Evolutionary conservation across 352 stramenopile species (phyloP), one percentile per base, ranked within the genome.

Genomic region (Phytophthora podocarpi): DNA sequence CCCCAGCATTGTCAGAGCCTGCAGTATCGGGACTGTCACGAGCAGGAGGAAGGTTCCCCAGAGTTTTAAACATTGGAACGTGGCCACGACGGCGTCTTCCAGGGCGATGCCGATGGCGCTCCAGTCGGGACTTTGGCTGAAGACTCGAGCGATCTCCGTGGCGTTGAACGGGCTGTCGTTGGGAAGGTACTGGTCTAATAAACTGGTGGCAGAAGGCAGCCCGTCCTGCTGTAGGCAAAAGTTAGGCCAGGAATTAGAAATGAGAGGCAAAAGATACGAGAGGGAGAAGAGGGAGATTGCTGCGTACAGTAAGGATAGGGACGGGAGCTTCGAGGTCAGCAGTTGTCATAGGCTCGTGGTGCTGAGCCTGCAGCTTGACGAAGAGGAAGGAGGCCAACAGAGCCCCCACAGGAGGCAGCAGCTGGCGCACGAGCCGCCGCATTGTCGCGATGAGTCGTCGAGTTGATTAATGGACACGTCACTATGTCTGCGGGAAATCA

Each of bases 31-130:
- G 2, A 91, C 71, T 4, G 64, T 27, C 4, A 82, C 28, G 2
- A 92, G 55, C 40, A 72, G 46, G 12, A 89, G 31, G 26, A 95
- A 88, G 18, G 71, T 63, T 13, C 60, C 4, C 86, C 86, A 95
- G 4, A 86, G 65, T 16, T 72, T 67, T 13, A 91, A 30, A 39
- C 78, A 89, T 32, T 88, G 72, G 53, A 87, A 88, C 20, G 84
- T 80, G 35, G 59, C 80, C 6, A 89, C 39, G 5, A 82, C 45
- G 7, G 79, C 82, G 10, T 65, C 80, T 52, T 89, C 67, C 13
- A 93, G 52, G 1, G 82, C 74, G 2, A 72, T 48, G 11, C 76
- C 80, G 48, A 95, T 87, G n/a, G 59, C 83, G 13, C 46, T 27
- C 83, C 83, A 95, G 43, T 91, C 69, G 10, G 82, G 85, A 28